These are phyloP conservation scores for Kwoniella mangroviensis DNA, from an alignment of 768 basidiomycete genomes.

Conservation along the genomic window DNA sequence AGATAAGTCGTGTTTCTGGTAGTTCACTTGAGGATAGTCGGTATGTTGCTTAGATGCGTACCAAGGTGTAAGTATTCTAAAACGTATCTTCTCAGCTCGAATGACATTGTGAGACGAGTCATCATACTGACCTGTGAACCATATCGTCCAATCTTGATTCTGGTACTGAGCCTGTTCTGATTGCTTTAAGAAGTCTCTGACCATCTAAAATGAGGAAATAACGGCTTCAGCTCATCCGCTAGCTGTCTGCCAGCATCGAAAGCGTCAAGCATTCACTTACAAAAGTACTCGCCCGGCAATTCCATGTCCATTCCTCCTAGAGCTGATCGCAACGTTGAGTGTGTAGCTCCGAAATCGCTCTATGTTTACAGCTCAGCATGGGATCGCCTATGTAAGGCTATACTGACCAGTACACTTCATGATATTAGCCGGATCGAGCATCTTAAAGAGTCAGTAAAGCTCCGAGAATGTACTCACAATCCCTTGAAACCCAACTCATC, in stretches of 20 bases:
- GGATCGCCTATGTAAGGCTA: neutral
- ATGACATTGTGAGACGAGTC: neutral
- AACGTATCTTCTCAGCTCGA: neutral
- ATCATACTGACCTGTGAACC: constrained; percentile 35
- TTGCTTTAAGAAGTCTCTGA: constrained; percentile 34
- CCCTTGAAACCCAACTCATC: constrained; percentile 56
- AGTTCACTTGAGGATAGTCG: constrained; percentile 68
- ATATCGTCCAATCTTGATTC: constrained; percentile 50
- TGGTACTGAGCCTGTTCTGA: constrained; percentile 42
- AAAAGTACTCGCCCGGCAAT: constrained; percentile 42
- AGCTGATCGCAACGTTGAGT: constrained; percentile 43
- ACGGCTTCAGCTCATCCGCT: neutral
- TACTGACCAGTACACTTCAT: constrained; percentile 31
- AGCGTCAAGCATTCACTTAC: constrained; percentile 29
- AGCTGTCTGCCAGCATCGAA: neutral
- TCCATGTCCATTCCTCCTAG: constrained; percentile 53
- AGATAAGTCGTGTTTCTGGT: constrained; percentile 40
- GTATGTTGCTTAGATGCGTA: constrained; percentile 63
- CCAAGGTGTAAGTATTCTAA: constrained; percentile 61
- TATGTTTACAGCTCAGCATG: constrained; percentile 9
- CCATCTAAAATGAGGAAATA: constrained; percentile 27
- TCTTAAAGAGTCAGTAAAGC: neutral
- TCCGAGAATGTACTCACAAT: constrained; percentile 37
- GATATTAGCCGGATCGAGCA: neutral
- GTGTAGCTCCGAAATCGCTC: constrained; percentile 53